Conservation (phyloP, 768 basidiomycete genomes). For the Auriscalpium vulgare region DNA sequence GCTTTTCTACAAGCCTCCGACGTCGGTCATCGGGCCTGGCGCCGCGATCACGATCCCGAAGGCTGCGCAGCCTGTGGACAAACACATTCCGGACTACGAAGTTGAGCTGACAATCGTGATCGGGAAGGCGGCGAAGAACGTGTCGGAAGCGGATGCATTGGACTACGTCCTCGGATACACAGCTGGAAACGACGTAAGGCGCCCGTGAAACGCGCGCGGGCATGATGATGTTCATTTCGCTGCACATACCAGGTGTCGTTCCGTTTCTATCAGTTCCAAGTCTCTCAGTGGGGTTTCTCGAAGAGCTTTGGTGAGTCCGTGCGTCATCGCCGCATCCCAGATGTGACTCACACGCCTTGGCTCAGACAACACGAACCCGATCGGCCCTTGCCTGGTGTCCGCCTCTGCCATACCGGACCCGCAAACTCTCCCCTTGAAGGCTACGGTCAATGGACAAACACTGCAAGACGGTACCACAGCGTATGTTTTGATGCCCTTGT, state of each 20-base stretch:
- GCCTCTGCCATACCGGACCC: slow-evolving; percentile 56
- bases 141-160: slow-evolving; percentile 71
- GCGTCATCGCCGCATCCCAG: not conserved
- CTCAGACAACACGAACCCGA: slow-evolving; percentile 59
- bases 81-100: slow-evolving; percentile 76
- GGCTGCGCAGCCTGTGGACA: slow-evolving; percentile 59
- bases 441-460: slow-evolving; percentile 54
- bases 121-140: slow-evolving; percentile 73
- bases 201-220: not conserved
- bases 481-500: slow-evolving; percentile 32
- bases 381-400: slow-evolving; percentile 78
- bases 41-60: slow-evolving; percentile 59
- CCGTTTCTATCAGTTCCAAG: slow-evolving; percentile 72
- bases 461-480: slow-evolving; percentile 76
- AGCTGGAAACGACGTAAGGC: slow-evolving; percentile 63
- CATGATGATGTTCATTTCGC: not conserved
- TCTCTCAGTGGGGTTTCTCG: slow-evolving; percentile 83
- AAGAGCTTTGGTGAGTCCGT: slow-evolving; percentile 66
- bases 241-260: slow-evolving; percentile 53
- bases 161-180: slow-evolving; percentile 85
- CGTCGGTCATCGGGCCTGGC: slow-evolving; percentile 62
- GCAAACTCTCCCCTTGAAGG: slow-evolving; percentile 53
- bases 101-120: slow-evolving; percentile 79
- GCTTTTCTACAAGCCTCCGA: slow-evolving; percentile 73
- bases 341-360: not conserved